Evolutionary conservation across 73 alveolate genomes (phyloP).

Genomic region (Paramecium tetraurelia): DNA sequence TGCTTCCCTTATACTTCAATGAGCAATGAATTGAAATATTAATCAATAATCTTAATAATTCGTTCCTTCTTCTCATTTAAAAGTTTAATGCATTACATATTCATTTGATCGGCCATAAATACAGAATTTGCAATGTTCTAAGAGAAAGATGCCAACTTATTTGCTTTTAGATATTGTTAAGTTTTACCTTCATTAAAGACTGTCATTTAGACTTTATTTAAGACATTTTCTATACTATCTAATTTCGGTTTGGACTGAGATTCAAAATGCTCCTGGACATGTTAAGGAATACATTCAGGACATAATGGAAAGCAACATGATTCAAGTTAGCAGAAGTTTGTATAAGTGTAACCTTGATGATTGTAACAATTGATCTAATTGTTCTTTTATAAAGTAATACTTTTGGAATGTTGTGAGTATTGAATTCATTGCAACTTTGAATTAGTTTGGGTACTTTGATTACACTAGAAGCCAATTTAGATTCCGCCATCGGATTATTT

Average conservation of each 20-base stretch:
- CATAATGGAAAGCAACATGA: not conserved
- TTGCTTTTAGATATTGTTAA: not conserved
- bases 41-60: not conserved
- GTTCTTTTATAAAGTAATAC: not conserved
- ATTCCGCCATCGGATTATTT: not conserved
- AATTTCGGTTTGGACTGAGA: not conserved
- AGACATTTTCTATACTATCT: not conserved
- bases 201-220: not conserved
- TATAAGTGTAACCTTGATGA: slow-evolving; percentile 1
- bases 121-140: not conserved
- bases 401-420: slow-evolving; percentile 1
- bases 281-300: not conserved
- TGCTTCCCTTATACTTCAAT: not conserved
- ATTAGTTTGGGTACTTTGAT: not conserved
- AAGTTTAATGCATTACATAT: not conserved
- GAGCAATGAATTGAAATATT: not conserved
- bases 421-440: not conserved
- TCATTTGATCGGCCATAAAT: not conserved
- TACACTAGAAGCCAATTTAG: not conserved
- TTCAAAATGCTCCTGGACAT: not conserved
- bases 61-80: not conserved
- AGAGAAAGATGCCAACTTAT: not conserved
- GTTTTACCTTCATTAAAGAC: not conserved
- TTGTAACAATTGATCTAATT: slow-evolving; percentile 1
- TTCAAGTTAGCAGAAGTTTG: not conserved